Evolutionary conservation across 345 rosid species (phyloP), one percentile per base, ranked within the genome.

Genomic region (Hibiscus tridactylites): DNA sequence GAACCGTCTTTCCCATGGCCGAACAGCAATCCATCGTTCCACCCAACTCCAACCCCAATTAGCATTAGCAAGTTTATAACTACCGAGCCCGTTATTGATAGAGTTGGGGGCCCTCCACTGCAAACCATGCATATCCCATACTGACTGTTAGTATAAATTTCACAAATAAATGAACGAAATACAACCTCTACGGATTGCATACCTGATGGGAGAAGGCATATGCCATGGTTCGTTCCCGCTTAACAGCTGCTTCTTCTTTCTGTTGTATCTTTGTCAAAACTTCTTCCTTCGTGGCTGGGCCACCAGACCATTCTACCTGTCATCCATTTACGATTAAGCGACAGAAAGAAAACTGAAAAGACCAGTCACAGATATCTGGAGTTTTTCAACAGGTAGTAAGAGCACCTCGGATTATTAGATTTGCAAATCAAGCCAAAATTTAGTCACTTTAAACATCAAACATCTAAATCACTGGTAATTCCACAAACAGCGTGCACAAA

Each of bases 41-140:
- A 75, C 88, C 97, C 99, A 95, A 81, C 99, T 92, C 99, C 99
- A 95, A 65, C 93, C 96, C 97, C 97, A 95, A 47, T 87, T 88
- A 0, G 87, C 85, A 82, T 89, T 95, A 17, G 93, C 86, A 8
- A 90, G 76, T 65, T 85, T 97, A 73, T 82, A 83, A 64, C 80
- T 70, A 29, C 83, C 79, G 15, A 79, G 71, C 66, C 90, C 87
- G 24, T 73, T 84, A 71, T 78, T 79, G 65, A 79, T 81, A 1
- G 89, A 86, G 82, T 84, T 85, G 5, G 60, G 71, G 4, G 93
- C 96, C 77, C 90, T 89, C 97, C 97, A 92, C 97, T 92, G 85
- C 67, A 72, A 47, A 74, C 63, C 57, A 80, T 61, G 24, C 33
- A 68, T 21, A 58, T 64, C 47, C 50, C 50, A 5, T 28, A 29